A percentile compares a stretch with the other conserved stretches of the same genome.
Evolutionary conservation across 768 basidiomycete genomes (phyloP).

Genomic region (Tulasnella sp.): DNA sequence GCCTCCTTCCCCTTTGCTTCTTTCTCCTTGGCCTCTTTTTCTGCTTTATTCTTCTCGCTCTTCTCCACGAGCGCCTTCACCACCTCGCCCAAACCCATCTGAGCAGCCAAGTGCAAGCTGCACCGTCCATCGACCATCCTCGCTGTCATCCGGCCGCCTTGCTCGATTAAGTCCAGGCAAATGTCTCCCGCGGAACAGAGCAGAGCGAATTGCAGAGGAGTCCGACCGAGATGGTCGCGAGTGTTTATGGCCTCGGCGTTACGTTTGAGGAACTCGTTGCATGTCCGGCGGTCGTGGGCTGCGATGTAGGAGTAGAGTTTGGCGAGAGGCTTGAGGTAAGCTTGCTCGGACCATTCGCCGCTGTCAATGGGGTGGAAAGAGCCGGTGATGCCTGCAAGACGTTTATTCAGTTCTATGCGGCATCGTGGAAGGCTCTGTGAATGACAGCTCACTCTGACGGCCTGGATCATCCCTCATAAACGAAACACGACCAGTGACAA

Average conservation of each 20-base stretch:
- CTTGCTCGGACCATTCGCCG: constrained; percentile 33
- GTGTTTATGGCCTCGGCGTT: no score
- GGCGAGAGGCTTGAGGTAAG: no score
- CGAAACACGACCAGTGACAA: constrained; percentile 53
- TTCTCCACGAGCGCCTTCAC: constrained; percentile 51
- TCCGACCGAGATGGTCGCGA: no score
- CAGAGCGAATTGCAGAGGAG: no score
- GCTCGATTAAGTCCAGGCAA: constrained; percentile 50
- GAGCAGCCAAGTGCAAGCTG: constrained; percentile 55
- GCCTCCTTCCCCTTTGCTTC: constrained; percentile 26
- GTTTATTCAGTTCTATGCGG: constrained; percentile 51
- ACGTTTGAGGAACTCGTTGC: no score
- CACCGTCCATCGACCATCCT: constrained; percentile 55
- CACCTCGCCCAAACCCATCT: constrained; percentile 35
- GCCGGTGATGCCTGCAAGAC: constrained; percentile 60
- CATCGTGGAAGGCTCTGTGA: constrained; percentile 33
- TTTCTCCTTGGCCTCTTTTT: constrained; percentile 32
- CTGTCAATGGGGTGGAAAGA: constrained; percentile 65
- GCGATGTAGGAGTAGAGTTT: no score
- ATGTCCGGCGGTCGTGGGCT: no score
- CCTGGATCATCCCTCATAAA: constrained; percentile 34
- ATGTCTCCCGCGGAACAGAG: constrained; percentile 36
- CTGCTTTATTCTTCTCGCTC: constrained; percentile 40
- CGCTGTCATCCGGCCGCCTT: constrained; percentile 53
- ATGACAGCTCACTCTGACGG: not conserved